A percentile compares a stretch with the other conserved stretches of the same genome.
These are phyloP conservation scores for Trametes meyenii DNA, from an alignment of 768 basidiomycete genomes.

Conservation along the genomic window DNA sequence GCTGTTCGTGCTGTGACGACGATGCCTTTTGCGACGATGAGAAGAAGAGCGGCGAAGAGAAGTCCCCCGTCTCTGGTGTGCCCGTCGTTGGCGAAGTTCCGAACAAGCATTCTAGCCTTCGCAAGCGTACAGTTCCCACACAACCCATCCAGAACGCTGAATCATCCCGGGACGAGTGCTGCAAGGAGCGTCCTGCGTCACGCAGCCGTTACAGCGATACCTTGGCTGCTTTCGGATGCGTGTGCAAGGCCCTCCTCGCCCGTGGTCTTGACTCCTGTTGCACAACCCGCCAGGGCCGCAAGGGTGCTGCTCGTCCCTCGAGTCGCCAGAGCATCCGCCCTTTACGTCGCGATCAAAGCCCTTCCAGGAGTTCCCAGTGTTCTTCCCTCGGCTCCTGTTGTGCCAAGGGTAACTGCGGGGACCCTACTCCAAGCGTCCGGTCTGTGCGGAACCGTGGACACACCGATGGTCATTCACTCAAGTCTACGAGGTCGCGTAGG, in stretches of 20 bases:
- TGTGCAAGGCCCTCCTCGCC: conserved; percentile 33
- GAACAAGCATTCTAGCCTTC: conserved; percentile 15
- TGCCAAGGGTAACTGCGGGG: conserved; percentile 17
- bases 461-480: background rate
- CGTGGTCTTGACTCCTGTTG: conserved; percentile 34
- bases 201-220: conserved; percentile 33
- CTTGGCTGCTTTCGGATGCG: conserved; percentile 33
- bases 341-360: background rate
- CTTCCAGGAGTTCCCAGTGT: conserved; percentile 5
- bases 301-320: conserved; percentile 5
- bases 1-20: no score
- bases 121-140: conserved; percentile 20
- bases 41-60: background rate
- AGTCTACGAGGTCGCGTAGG: no score
- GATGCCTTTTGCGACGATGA: background rate
- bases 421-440: conserved; percentile 5
- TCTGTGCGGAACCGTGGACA: conserved; percentile 11
- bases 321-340: conserved; percentile 6
- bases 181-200: conserved; percentile 28
- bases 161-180: conserved; percentile 32
- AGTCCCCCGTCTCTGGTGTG: background rate
- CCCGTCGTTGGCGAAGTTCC: background rate
- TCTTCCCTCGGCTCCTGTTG: conserved; percentile 27
- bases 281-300: conserved; percentile 9
- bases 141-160: conserved; percentile 14